Evolutionary conservation across 2,329 filamentous ascomycete species (phyloP).

Genomic region (Claviceps humidiphila): DNA sequence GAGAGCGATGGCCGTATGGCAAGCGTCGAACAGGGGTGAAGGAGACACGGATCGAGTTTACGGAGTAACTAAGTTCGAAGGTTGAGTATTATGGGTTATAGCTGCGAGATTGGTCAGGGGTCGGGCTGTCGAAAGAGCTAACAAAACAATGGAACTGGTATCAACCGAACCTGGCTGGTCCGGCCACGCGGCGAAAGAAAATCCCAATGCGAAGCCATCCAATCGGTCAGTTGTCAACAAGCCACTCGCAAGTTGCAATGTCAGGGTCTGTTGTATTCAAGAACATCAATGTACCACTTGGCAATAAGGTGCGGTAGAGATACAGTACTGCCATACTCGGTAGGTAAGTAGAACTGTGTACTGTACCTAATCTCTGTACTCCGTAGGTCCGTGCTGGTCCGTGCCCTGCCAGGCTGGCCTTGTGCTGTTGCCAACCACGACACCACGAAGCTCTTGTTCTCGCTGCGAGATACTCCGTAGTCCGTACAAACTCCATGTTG

Average conservation of each 20-base stretch:
- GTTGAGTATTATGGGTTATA: background rate
- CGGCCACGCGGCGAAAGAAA: background rate
- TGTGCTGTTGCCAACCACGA: no score
- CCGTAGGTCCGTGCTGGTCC: no score
- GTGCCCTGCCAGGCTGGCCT: no score
- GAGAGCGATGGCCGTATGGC: background rate
- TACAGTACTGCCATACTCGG: no score
- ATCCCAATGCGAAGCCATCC: no score
- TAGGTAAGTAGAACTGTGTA: no score
- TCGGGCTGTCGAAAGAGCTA: background rate
- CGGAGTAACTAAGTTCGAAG: background rate
- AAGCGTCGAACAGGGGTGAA: constrained; percentile 1
- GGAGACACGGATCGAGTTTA: background rate
- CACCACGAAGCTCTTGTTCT: no score
- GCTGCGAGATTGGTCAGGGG: background rate
- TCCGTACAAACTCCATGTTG: no score
- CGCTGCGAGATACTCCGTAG: no score
- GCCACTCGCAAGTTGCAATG: background rate
- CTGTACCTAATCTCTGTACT: no score
- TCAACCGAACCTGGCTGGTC: background rate
- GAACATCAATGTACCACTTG: no score
- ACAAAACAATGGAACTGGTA: background rate
- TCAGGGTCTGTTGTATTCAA: background rate
- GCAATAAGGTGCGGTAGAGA: no score
- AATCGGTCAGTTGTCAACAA: background rate